Evolutionary conservation across 129 eudicot species (phyloP).

Genomic region (Arctium lappa): DNA sequence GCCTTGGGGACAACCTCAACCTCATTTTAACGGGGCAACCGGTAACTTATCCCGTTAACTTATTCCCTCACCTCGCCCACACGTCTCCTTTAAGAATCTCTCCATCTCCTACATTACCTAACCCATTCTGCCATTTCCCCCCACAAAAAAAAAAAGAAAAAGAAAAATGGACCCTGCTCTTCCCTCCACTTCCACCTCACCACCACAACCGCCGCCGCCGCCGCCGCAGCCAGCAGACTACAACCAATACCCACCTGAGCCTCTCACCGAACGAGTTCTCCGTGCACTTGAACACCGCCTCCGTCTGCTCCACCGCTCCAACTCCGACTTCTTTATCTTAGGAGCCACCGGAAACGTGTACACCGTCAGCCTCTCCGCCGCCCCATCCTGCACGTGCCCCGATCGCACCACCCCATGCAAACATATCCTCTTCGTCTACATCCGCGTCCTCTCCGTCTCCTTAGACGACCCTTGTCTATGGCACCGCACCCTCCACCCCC

Average conservation of each 20-base stretch:
- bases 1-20: slow-evolving; percentile 24
- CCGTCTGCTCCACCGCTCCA: slow-evolving; percentile 80
- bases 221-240: slow-evolving; percentile 27
- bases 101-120: not conserved
- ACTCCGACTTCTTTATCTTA: slow-evolving; percentile 59
- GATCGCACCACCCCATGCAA: slow-evolving; percentile 90
- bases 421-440: slow-evolving; percentile 75
- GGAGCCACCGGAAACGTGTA: slow-evolving; percentile 95
- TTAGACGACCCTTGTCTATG: slow-evolving; percentile 60
- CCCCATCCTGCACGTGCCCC: slow-evolving; percentile 78
- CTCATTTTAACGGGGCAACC: slow-evolving; percentile 10
- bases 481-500: slow-evolving; percentile 51
- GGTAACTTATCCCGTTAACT: slow-evolving; percentile 27
- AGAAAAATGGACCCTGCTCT: slow-evolving; percentile 12
- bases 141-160: not conserved
- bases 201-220: slow-evolving; percentile 31
- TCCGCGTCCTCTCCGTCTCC: slow-evolving; percentile 61
- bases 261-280: slow-evolving; percentile 55
- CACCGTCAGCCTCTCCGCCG: slow-evolving; percentile 61
- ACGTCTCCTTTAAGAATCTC: slow-evolving; percentile 27
- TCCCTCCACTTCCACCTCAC: slow-evolving; percentile 36
- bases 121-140: not conserved
- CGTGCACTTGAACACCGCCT: slow-evolving; percentile 71
- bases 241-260: slow-evolving; percentile 41
- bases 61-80: slow-evolving; percentile 19